Percentiles rank a stretch among this genome's conserved stretches.
phyloP scores from a whole-genome alignment of 768 basidiomycete species.

The Fomitopsis serialis region DNA sequence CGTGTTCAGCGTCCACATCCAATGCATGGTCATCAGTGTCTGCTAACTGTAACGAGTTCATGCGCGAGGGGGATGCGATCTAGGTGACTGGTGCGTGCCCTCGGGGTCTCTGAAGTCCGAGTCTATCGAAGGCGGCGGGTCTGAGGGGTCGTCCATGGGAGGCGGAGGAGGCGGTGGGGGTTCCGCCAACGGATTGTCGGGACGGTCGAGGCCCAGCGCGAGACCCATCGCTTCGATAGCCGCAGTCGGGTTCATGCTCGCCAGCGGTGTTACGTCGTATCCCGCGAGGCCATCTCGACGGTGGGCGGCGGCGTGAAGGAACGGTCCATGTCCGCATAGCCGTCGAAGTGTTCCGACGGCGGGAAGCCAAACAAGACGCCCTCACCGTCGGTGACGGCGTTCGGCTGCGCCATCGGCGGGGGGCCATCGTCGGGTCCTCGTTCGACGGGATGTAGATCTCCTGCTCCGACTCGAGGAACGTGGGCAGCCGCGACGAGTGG shows the following conservation, averaged over 20 bases:
- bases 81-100: constrained; percentile 16
- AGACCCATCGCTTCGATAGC: constrained; percentile 55
- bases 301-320: constrained; percentile 70
- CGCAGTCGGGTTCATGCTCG: constrained; percentile 49
- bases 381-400: constrained; percentile 56
- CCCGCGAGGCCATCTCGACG: constrained; percentile 67
- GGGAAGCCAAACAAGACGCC: constrained; percentile 74
- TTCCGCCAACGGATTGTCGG: constrained; percentile 24
- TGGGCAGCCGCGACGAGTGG: constrained; percentile 36
- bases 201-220: constrained; percentile 42
- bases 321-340: constrained; percentile 58
- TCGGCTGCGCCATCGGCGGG: constrained; percentile 27
- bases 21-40: not conserved
- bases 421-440: constrained; percentile 30
- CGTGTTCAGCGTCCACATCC: constrained; percentile 3
- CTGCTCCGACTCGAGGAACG: constrained; percentile 76
- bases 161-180: constrained; percentile 73
- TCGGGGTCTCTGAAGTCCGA: constrained; percentile 48
- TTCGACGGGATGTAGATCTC: constrained; percentile 62
- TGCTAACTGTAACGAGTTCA: not conserved
- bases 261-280: constrained; percentile 67
- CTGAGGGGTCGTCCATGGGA: constrained; percentile 80
- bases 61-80: constrained; percentile 13
- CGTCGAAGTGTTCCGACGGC: constrained; percentile 73
- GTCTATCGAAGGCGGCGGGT: constrained; percentile 86